Conservation (phyloP, 306 rosid genomes). For the Bauhinia variegata region DNA sequence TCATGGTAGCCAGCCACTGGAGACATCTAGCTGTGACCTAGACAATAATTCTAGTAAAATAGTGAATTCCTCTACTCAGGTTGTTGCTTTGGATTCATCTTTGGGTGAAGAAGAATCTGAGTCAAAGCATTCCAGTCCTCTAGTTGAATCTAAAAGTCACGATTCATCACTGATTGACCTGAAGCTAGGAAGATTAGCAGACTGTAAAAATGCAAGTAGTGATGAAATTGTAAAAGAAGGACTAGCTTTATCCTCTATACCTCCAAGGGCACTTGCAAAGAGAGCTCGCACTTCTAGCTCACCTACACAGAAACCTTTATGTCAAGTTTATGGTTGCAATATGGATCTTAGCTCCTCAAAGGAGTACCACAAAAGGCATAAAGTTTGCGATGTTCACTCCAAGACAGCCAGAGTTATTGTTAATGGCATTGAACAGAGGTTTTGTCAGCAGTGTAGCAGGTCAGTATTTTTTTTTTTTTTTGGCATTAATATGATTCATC, state of each 20-base stretch:
- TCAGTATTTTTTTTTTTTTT: constrained; percentile 25
- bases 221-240: constrained; percentile 37
- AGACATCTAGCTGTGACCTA: constrained; percentile 49
- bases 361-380: constrained; percentile 82
- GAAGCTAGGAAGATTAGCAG: constrained; percentile 69
- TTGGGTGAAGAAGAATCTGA: constrained; percentile 59
- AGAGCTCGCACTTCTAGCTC: constrained; percentile 54
- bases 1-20: constrained; percentile 43
- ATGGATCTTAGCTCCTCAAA: constrained; percentile 76
- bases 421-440: constrained; percentile 80
- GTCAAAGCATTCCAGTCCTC: constrained; percentile 49
- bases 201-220: constrained; percentile 42
- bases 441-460: constrained; percentile 96
- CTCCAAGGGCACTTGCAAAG: constrained; percentile 40
- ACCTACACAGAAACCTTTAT: constrained; percentile 52
- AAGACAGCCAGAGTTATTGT: constrained; percentile 76
- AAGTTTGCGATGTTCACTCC: constrained; percentile 84
- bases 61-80: constrained; percentile 52
- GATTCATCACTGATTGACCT: constrained; percentile 61
- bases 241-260: constrained; percentile 33
- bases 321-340: constrained; percentile 81
- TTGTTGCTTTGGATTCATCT: constrained; percentile 57
- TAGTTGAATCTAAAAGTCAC: constrained; percentile 42
- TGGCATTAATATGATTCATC: background rate
- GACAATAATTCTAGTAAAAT: constrained; percentile 49